phyloP scores from a whole-genome alignment of 78 protist species.

The Dictyostelium discoideum region DNA sequence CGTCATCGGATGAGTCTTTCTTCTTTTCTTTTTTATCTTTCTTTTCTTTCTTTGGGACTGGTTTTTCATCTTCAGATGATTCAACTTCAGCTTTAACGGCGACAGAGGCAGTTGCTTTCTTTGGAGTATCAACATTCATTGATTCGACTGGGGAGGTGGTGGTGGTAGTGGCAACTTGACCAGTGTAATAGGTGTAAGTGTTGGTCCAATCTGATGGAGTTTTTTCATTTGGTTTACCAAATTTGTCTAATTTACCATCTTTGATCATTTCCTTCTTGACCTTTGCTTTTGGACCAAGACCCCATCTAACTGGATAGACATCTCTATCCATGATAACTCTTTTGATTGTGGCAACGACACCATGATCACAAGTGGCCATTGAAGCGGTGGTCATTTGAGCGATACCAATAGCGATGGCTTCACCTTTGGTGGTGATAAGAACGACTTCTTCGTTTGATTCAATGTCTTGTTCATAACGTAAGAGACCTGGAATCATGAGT shows the following conservation, averaged over 20 bases:
- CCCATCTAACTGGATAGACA: conserved; percentile 99
- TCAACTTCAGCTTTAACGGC: conserved; percentile 4
- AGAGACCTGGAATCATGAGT: conserved; percentile 99
- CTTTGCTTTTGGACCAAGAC: conserved; percentile 97
- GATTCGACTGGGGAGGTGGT: neutral
- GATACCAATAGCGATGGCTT: conserved; percentile 99
- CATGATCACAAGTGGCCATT: conserved; percentile 98
- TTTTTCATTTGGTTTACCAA: conserved; percentile 96
- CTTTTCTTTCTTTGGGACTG: conserved; percentile 13
- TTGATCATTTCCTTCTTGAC: conserved; percentile 95
- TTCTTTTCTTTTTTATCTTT: conserved; percentile 14
- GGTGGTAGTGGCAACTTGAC: neutral
- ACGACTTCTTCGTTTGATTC: conserved; percentile 97
- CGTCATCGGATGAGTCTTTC: conserved; percentile 30
- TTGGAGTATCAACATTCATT: conserved; percentile 29
- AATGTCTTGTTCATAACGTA: conserved; percentile 96
- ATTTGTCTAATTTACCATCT: conserved; percentile 99
- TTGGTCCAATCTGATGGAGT: conserved; percentile 97
- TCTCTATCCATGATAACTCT: conserved; percentile 99
- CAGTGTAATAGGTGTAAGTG: conserved; percentile 82
- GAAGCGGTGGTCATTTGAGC: conserved; percentile 98
- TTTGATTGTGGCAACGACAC: conserved; percentile 99
- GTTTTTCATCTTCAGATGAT: conserved; percentile 20
- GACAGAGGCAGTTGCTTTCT: conserved; percentile 11
- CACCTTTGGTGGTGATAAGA: conserved; percentile 99